Evolutionary conservation across 805 yeast genomes (phyloP).

Genomic region (Hanseniaspora vineae): DNA sequence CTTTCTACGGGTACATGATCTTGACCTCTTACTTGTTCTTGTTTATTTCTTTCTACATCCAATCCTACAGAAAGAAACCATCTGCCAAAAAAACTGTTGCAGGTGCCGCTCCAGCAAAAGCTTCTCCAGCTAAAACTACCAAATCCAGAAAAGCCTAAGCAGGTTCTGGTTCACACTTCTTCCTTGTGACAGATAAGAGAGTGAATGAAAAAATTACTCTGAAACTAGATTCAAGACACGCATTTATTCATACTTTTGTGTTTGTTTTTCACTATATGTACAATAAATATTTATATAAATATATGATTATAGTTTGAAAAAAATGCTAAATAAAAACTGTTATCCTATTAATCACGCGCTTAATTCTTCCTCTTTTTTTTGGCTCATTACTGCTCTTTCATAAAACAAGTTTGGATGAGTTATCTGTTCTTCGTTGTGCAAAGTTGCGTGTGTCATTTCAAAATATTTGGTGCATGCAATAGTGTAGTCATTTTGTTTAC

Average conservation of each 20-base stretch:
- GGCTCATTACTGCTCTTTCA: conserved; percentile 56
- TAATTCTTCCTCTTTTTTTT: conserved; percentile 10
- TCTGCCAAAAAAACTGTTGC: conserved; percentile 14
- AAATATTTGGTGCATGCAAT: conserved; percentile 84
- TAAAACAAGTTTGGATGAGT: conserved; percentile 83
- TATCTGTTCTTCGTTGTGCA: conserved; percentile 45
- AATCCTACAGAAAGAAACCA: conserved; percentile 48
- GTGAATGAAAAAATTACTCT: no score
- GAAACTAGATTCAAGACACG: no score
- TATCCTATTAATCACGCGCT: not conserved
- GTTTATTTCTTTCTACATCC: conserved; percentile 86
- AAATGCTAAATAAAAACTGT: not conserved
- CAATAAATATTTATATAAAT: not conserved
- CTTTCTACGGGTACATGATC: conserved; percentile 79
- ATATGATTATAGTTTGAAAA: not conserved
- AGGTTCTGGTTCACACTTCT: not conserved
- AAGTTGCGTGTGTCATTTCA: conserved; percentile 45
- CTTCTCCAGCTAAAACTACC: conserved; percentile 2
- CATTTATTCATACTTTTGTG: not conserved
- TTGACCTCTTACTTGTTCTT: conserved; percentile 78
- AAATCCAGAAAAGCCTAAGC: conserved; percentile 1
- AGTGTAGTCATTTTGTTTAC: conserved; percentile 58
- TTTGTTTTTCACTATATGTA: not conserved
- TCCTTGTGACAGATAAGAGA: no score
- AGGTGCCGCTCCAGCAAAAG: conserved; percentile 7